Evolutionary conservation across 2,329 filamentous ascomycete species (phyloP).

Genomic region (Stachybotrys chlorohalonatus): DNA sequence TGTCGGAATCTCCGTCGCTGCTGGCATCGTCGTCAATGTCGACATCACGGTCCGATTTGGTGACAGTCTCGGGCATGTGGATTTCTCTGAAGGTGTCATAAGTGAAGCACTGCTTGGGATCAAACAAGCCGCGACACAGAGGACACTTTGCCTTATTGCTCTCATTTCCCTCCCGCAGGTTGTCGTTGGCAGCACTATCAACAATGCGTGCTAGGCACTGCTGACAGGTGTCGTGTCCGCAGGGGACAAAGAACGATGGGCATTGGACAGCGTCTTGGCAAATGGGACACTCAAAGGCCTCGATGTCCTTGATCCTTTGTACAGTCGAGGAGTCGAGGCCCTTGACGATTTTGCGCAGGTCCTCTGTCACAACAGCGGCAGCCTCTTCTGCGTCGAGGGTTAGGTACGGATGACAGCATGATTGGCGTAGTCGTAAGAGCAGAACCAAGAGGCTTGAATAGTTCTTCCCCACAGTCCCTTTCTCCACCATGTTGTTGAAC

Average conservation of each 20-base stretch:
- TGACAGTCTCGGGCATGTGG: slow-evolving; percentile 46
- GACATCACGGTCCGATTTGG: too few relatives aligned
- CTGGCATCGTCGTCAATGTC: slow-evolving; percentile 21
- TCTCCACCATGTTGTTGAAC: slow-evolving; percentile 69
- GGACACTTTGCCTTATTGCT: slow-evolving; percentile 56
- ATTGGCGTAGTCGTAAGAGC: slow-evolving; percentile 72
- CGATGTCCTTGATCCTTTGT: slow-evolving; percentile 47
- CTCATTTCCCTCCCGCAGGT: slow-evolving; percentile 52
- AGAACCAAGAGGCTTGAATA: slow-evolving; percentile 78
- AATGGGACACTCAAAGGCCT: slow-evolving; percentile 70
- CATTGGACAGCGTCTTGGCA: slow-evolving; percentile 71
- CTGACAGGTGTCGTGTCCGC: slow-evolving; percentile 70
- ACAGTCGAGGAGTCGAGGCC: slow-evolving; percentile 52
- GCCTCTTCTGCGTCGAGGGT: slow-evolving; percentile 25
- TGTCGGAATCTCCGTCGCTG: slow-evolving; percentile 23
- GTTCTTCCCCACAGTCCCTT: slow-evolving; percentile 54
- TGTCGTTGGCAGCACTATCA: slow-evolving; percentile 46
- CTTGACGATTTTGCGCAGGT: slow-evolving; percentile 55
- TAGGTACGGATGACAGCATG: slow-evolving; percentile 33
- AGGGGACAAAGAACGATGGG: slow-evolving; percentile 70
- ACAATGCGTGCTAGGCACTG: slow-evolving; percentile 66
- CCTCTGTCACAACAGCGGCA: slow-evolving; percentile 27
- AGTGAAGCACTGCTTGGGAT: slow-evolving; percentile 63
- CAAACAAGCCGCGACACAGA: slow-evolving; percentile 60
- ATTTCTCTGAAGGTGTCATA: slow-evolving; percentile 65